Evolutionary conservation across 169 alveolate genomes (phyloP).

Genomic region (Plasmodium adleri): DNA sequence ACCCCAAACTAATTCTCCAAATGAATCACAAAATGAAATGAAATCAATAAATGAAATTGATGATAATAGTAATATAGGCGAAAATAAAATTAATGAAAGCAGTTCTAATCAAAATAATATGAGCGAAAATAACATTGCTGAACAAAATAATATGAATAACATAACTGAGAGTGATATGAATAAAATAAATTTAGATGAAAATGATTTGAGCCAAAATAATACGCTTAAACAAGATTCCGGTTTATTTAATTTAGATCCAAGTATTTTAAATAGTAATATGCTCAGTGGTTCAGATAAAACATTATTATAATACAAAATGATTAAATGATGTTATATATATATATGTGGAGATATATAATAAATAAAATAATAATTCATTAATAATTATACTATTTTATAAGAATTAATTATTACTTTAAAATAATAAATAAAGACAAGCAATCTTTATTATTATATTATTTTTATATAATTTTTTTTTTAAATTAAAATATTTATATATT

Average conservation of each 20-base stretch:
- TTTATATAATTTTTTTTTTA: neutral
- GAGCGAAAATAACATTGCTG: neutral
- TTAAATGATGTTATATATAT: neutral
- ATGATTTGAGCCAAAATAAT: constrained; percentile 5
- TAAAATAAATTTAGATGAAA: constrained; percentile 5
- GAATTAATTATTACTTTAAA: too few species aligned
- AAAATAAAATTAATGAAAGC: neutral
- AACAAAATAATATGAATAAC: neutral
- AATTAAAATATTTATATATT: constrained; percentile 17
- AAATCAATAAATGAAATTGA: too few species aligned
- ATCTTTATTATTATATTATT: too few species aligned
- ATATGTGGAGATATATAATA: too few species aligned
- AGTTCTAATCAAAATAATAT: neutral
- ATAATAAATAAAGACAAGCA: too few species aligned
- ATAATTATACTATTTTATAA: too few species aligned
- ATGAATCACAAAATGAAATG: neutral
- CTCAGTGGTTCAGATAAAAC: constrained; percentile 27
- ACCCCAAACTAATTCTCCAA: constrained; percentile 14
- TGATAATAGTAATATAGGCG: neutral
- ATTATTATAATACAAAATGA: neutral
- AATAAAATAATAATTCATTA: too few species aligned
- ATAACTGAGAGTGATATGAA: constrained; percentile 3
- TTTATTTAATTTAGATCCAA: constrained; percentile 28
- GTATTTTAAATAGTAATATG: constrained; percentile 21
- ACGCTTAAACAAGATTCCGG: constrained; percentile 11